Evolutionary conservation across 495 filamentous ascomycete genomes (phyloP).

Genomic region (Neurospora sp.): DNA sequence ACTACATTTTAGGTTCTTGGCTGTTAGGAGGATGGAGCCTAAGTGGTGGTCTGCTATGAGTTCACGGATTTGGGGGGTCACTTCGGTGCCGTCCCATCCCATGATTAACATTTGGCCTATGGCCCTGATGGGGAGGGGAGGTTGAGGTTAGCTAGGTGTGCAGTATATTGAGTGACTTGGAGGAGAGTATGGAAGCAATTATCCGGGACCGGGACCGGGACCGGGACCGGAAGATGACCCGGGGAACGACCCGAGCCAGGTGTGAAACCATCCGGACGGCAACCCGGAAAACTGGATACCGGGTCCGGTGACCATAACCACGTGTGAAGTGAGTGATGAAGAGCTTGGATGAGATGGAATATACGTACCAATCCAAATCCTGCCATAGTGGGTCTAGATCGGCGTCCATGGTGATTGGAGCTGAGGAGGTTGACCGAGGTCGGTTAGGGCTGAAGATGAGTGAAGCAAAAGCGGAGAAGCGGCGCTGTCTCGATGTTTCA

Average conservation of each 20-base stretch:
- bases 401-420: conserved; percentile 32
- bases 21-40: conserved; percentile 65
- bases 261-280: background rate
- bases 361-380: conserved; percentile 50
- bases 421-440: background rate
- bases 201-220: conserved; percentile 6
- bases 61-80: conserved; percentile 73
- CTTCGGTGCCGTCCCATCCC: conserved; percentile 86
- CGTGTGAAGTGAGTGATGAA: background rate
- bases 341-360: background rate
- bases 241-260: background rate
- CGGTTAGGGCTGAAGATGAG: background rate
- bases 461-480: background rate
- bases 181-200: background rate
- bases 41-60: conserved; percentile 80
- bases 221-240: background rate
- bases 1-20: conserved; percentile 86
- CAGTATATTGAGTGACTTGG: background rate
- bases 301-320: background rate
- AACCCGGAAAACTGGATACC: background rate
- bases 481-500: background rate
- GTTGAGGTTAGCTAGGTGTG: background rate
- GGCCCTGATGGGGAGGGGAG: conserved; percentile 26
- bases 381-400: conserved; percentile 61
- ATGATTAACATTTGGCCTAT: conserved; percentile 93